These are phyloP conservation scores for Cladosporium sp. DNA, from an alignment of 2,329 filamentous ascomycete genomes.

Conservation along the genomic window DNA sequence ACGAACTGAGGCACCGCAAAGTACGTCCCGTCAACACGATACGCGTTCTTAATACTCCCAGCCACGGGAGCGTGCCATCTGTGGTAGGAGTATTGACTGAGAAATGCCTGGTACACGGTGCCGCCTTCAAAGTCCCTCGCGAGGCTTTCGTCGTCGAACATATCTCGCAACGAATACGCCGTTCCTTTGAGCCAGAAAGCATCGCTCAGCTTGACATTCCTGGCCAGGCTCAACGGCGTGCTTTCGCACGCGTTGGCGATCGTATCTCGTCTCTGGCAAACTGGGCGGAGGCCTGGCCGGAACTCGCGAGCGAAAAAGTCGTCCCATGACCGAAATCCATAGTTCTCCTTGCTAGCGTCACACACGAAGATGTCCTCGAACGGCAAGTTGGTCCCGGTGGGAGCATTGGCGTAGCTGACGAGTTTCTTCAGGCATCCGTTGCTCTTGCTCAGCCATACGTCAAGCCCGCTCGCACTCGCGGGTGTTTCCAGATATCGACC, in stretches of 20 bases:
- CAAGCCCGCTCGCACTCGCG: neutral
- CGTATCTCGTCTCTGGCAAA: neutral
- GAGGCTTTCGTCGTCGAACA: slow-evolving; percentile 52
- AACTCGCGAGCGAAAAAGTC: neutral
- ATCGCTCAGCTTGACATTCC: neutral
- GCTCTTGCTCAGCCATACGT: neutral
- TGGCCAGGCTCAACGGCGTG: neutral
- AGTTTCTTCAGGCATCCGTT: neutral
- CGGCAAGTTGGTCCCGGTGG: neutral
- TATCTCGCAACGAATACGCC: slow-evolving; percentile 24
- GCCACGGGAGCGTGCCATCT: slow-evolving; percentile 68
- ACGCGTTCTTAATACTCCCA: slow-evolving; percentile 56
- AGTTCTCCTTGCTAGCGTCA: neutral
- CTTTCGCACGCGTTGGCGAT: neutral
- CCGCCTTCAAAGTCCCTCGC: slow-evolving; percentile 56
- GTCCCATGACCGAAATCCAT: neutral
- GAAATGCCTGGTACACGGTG: slow-evolving; percentile 67
- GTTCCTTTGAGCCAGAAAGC: neutral
- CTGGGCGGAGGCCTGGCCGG: no score
- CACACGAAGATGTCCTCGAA: neutral
- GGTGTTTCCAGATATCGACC: neutral
- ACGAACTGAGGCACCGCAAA: neutral
- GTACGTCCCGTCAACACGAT: slow-evolving; percentile 32
- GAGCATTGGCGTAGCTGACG: neutral
- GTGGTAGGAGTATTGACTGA: slow-evolving; percentile 65